These are phyloP conservation scores for Erysimum cheiranthoides DNA, from an alignment of 345 rosid species.

Conservation along the genomic window DNA sequence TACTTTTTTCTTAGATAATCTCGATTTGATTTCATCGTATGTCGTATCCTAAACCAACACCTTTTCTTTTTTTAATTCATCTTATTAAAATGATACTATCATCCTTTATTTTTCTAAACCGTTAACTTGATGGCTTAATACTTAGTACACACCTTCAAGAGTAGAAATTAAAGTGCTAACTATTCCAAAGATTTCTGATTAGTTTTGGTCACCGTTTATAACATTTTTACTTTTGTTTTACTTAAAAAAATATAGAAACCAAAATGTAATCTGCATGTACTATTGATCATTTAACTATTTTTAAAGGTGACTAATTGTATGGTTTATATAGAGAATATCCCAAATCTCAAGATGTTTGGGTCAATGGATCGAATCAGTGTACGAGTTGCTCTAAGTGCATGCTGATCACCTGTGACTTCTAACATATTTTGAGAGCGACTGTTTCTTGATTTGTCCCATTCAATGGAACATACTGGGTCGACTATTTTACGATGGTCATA, in stretches of 20 bases:
- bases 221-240: no score
- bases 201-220: no score
- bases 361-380: neutral
- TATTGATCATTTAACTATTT: no score
- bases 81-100: neutral
- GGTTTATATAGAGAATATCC: no score
- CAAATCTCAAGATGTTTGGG: no score
- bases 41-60: slow-evolving; percentile 16
- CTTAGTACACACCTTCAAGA: no score
- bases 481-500: neutral
- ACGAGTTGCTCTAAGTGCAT: neutral
- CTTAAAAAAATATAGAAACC: no score
- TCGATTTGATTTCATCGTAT: slow-evolving; percentile 1
- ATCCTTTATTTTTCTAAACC: neutral
- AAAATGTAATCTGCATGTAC: no score
- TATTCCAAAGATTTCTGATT: no score
- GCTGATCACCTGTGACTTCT: neutral
- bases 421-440: neutral
- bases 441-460: neutral
- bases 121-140: neutral
- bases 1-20: neutral
- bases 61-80: neutral
- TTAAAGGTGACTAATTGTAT: no score
- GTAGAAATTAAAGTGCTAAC: no score
- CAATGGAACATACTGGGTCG: neutral